Conservation (phyloP, 2,329 filamentous ascomycete species). For the Aspergillus sp. region DNA sequence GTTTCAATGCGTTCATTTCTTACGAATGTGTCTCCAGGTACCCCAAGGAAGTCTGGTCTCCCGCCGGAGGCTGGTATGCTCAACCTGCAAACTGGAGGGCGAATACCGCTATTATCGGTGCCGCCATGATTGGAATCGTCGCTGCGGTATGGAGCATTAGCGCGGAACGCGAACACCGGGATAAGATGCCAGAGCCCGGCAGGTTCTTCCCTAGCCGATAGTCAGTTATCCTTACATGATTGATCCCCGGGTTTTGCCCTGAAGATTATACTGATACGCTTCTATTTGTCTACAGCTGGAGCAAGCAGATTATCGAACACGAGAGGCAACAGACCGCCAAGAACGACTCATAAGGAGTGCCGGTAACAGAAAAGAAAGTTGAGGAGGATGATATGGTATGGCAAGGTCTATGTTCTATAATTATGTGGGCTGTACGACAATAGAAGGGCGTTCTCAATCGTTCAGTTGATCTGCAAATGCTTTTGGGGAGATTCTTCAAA, state of each 20-base stretch:
- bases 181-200: slow-evolving; percentile 72
- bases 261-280: slow-evolving; percentile 18
- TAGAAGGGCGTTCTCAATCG: slow-evolving; percentile 38
- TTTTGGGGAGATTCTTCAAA: slow-evolving; percentile 39
- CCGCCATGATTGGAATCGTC: slow-evolving; percentile 66
- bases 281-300: slow-evolving; percentile 56
- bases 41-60: slow-evolving; percentile 99
- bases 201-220: slow-evolving; percentile 82
- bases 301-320: slow-evolving; percentile 69
- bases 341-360: slow-evolving; percentile 35
- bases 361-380: slow-evolving; percentile 10
- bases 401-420: slow-evolving; percentile 33
- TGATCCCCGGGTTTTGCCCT: neutral
- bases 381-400: slow-evolving; percentile 25
- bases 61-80: slow-evolving; percentile 94
- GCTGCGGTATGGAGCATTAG: slow-evolving; percentile 70
- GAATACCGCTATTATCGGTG: slow-evolving; percentile 79
- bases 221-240: slow-evolving; percentile 53
- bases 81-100: slow-evolving; percentile 92
- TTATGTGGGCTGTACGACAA: slow-evolving; percentile 39
- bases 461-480: slow-evolving; percentile 39
- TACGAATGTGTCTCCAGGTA: slow-evolving; percentile 59
- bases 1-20: slow-evolving; percentile 16
- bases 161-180: slow-evolving; percentile 70
- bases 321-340: slow-evolving; percentile 54